Base-by-base conservation (phyloP, 345 rosid genomes). In the Bruguiera sexangula region DNA sequence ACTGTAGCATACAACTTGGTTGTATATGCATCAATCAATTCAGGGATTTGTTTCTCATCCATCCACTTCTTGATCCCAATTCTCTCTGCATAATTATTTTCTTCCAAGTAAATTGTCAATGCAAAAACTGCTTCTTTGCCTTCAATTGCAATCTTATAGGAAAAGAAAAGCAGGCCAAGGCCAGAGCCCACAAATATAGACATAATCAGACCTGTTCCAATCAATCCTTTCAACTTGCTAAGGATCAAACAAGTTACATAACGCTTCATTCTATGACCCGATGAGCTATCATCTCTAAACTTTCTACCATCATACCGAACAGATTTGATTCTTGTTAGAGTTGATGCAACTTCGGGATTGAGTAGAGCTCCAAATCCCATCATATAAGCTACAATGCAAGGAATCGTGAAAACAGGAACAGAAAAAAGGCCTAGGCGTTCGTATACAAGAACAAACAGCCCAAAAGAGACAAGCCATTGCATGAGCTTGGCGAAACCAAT, bases 11-110 rank as follows among this genome's bases (percentile, higher is more conserved):
- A 68, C 32, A 68, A 36, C 53, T 20, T 57, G 63, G 64, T 58
- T 1, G 64, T 37, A 27, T 59, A 58, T 5, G 30, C 32, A 39
- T 59, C 71, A 5, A 68, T 43, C 64, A 36, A 21, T 55, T 19
- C 71, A 21, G 71, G 64, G 15, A 68, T 32, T 30, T 68, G 51
- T 2, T 68, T 57, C 22, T 68, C 72, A 59, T 68, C 72, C 64
- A 68, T 57, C 72, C 64, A 58, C 16, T 37, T 37, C 64, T 59
- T 68, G 13, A 68, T 37, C 18, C 64, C 64, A 36, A 68, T 54
- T 63, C 39, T 68, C 32, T 68, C 72, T 16, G 56, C 53, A n/a
- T 68, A 68, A 58, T 68, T 68, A 19, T 51, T 68, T 53, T 68
- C 72, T 68, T 68, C 72, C n/a, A 68, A 63, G 36, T 59, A 63